A percentile compares a stretch with the other conserved stretches of the same genome.
These are phyloP conservation scores for Periconia digitata DNA, from an alignment of 2,329 filamentous ascomycete genomes.

Conservation along the genomic window DNA sequence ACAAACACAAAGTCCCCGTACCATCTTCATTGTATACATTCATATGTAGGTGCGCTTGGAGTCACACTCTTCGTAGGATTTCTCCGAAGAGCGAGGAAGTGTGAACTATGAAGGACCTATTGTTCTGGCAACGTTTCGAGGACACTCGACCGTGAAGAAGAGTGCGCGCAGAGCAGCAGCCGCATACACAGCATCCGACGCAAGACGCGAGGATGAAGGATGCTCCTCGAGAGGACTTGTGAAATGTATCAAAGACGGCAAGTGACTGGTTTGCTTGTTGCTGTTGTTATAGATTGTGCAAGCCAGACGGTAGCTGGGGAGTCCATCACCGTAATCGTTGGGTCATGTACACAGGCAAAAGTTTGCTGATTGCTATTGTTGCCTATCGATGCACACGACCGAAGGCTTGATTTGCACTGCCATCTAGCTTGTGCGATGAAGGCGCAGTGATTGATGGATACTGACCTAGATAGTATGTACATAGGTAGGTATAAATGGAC, in stretches of 20 bases:
- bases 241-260: conserved; percentile 40
- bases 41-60: conserved; percentile 55
- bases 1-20: neutral
- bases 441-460: too few relatives aligned
- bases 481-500: too few relatives aligned
- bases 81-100: conserved; percentile 50
- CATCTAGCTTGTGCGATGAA: too few relatives aligned
- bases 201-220: conserved; percentile 52
- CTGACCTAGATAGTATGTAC: too few relatives aligned
- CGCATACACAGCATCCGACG: conserved; percentile 46
- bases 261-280: conserved; percentile 50
- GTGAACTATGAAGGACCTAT: conserved; percentile 60
- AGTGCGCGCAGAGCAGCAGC: conserved; percentile 42
- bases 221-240: conserved; percentile 52
- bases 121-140: conserved; percentile 49
- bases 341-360: too few relatives aligned
- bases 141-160: neutral
- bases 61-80: conserved; percentile 52
- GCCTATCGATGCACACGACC: too few relatives aligned
- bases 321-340: neutral
- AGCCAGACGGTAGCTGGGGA: neutral
- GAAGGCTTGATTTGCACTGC: too few relatives aligned
- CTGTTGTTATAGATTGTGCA: too few relatives aligned
- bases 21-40: neutral
- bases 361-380: too few relatives aligned